phyloP scores from a whole-genome alignment of 768 basidiomycete genomes.

The Rhizopogon roseolus region DNA sequence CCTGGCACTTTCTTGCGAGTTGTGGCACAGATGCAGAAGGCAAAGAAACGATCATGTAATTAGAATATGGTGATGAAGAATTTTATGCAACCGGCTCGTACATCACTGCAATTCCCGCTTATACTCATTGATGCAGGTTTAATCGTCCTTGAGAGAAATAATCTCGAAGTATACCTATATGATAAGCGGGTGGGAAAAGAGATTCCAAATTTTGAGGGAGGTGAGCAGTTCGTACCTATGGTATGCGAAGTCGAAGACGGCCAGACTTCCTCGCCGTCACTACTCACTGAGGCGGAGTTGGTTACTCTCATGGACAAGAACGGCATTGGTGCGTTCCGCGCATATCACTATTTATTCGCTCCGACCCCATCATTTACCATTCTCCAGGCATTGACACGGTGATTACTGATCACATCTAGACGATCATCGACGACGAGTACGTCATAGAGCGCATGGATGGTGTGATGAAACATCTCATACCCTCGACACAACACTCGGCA shows the following conservation, averaged over 20 bases:
- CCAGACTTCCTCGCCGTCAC: too few relatives aligned
- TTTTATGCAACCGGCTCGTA: conserved; percentile 77
- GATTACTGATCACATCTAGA: conserved; percentile 95
- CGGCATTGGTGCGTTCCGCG: conserved; percentile 43
- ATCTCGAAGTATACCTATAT: conserved; percentile 90
- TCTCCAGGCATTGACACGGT: conserved; percentile 91
- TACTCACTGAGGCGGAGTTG: too few relatives aligned
- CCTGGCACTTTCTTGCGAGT: conserved; percentile 85
- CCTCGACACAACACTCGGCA: conserved; percentile 92
- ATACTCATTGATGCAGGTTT: conserved; percentile 50
- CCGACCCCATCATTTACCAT: neutral
- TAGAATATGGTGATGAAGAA: conserved; percentile 78
- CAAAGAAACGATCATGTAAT: conserved; percentile 84
- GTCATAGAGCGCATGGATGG: conserved; percentile 87
- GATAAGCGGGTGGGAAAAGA: conserved; percentile 88
- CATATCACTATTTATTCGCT: neutral
- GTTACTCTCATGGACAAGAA: too few relatives aligned
- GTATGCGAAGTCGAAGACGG: too few relatives aligned
- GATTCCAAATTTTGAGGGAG: too few relatives aligned
- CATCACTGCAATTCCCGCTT: neutral
- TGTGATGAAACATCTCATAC: conserved; percentile 83
- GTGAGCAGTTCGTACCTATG: too few relatives aligned
- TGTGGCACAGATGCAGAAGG: conserved; percentile 95
- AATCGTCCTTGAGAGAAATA: conserved; percentile 76
- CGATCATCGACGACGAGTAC: conserved; percentile 87